Percentiles rank a stretch among this genome's conserved stretches.
Evolutionary conservation across 78 protist species (phyloP).

Genomic region (Creolimax fragrantissima): DNA sequence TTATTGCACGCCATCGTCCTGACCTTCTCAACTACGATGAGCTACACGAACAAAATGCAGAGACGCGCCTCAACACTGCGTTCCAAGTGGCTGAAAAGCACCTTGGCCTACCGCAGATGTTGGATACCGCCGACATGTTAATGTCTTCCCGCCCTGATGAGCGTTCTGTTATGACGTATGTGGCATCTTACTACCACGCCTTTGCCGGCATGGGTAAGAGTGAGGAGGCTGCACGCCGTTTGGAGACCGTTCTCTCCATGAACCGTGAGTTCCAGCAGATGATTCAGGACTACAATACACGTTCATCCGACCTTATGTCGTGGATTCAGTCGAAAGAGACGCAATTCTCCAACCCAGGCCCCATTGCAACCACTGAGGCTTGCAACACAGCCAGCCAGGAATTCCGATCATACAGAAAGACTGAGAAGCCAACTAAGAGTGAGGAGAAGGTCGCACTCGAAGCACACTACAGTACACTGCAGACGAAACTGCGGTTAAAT

Average conservation of each 20-base stretch:
- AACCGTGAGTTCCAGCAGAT: background rate
- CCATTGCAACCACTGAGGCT: background rate
- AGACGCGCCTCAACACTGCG: slow-evolving; percentile 39
- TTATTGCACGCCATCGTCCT: slow-evolving; percentile 52
- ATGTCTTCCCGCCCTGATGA: slow-evolving; percentile 43
- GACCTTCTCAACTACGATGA: slow-evolving; percentile 29
- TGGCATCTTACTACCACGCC: slow-evolving; percentile 42
- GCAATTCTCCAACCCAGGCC: background rate
- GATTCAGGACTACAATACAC: slow-evolving; percentile 14
- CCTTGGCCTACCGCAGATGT: slow-evolving; percentile 34
- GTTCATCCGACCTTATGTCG: background rate
- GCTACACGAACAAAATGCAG: slow-evolving; percentile 8
- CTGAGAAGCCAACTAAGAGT: slow-evolving; percentile 25
- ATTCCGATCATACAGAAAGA: background rate
- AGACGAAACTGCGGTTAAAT: background rate
- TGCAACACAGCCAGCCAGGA: background rate
- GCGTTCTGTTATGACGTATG: slow-evolving; percentile 59
- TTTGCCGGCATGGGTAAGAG: slow-evolving; percentile 27
- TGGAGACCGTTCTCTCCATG: slow-evolving; percentile 4
- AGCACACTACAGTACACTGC: background rate
- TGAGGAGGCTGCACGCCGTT: slow-evolving; percentile 24
- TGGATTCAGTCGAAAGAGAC: slow-evolving; percentile 11
- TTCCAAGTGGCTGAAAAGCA: slow-evolving; percentile 54
- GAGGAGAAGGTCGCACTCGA: slow-evolving; percentile 13
- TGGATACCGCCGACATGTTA: slow-evolving; percentile 41